These are phyloP conservation scores for Bryoerythrophyllum caledonicum DNA, from an alignment of 225 moss, liverwort and hornwort genomes.

Conservation along the genomic window DNA sequence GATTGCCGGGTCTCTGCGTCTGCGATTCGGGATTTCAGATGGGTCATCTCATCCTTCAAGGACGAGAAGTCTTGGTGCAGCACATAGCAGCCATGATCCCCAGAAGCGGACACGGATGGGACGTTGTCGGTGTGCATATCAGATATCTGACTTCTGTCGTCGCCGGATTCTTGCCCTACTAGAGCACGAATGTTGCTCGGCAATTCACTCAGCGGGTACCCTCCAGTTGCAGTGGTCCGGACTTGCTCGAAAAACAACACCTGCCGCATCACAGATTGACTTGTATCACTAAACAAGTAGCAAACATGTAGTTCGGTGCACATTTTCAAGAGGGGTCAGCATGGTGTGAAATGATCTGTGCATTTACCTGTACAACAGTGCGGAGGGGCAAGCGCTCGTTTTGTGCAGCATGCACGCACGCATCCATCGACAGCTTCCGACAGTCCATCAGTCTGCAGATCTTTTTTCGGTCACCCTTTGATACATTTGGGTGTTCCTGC, in stretches of 20 bases:
- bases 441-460: slow-evolving; percentile 80
- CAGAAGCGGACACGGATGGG: slow-evolving; percentile 43
- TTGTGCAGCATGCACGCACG: slow-evolving; percentile 86
- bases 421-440: slow-evolving; percentile 84
- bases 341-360: slow-evolving; percentile 15
- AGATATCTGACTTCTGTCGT: slow-evolving; percentile 41
- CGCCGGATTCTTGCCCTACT: slow-evolving; percentile 53
- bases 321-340: not conserved
- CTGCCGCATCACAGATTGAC: slow-evolving; percentile 30
- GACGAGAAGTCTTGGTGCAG: slow-evolving; percentile 74
- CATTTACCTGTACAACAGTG: slow-evolving; percentile 67
- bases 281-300: not conserved
- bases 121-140: slow-evolving; percentile 40
- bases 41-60: slow-evolving; percentile 72
- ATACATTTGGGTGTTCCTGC: slow-evolving; percentile 78
- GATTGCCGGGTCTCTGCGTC: slow-evolving; percentile 58
- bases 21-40: slow-evolving; percentile 59
- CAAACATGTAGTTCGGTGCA: not conserved
- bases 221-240: slow-evolving; percentile 61
- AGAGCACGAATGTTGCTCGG: slow-evolving; percentile 69
- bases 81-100: slow-evolving; percentile 57
- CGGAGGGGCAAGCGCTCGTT: slow-evolving; percentile 84
- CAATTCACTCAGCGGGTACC: slow-evolving; percentile 56
- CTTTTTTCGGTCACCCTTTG: slow-evolving; percentile 70
- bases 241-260: slow-evolving; percentile 86